Evolutionary conservation across 768 basidiomycete genomes (phyloP).

Genomic region (Naganishia randhawae): DNA sequence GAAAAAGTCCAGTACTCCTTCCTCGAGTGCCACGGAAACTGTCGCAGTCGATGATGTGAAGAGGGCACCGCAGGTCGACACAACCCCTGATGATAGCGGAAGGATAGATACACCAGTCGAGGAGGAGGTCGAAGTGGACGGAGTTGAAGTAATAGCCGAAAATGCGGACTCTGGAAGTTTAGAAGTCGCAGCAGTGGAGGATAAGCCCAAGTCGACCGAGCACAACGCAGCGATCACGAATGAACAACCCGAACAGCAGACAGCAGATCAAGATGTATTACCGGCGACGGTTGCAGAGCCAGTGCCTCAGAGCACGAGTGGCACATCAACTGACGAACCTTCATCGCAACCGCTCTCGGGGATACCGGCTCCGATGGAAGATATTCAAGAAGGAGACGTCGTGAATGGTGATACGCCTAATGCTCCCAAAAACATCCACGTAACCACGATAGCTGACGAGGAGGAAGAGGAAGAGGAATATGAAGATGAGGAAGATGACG

Average conservation of each 20-base stretch:
- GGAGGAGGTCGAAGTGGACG: not conserved
- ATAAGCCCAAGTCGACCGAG: not conserved
- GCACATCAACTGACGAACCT: not conserved
- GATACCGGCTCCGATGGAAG: not conserved
- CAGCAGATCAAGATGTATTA: not conserved
- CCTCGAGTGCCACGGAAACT: not conserved
- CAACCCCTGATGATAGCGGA: not conserved
- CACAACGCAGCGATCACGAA: not conserved
- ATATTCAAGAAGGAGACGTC: not conserved
- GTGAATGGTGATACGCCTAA: not conserved
- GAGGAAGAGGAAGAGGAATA: conserved; percentile 5
- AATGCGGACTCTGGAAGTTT: not conserved
- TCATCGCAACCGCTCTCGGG: not conserved
- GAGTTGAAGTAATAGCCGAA: not conserved
- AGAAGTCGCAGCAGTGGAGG: not conserved
- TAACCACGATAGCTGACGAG: not conserved
- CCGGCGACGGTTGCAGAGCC: not conserved
- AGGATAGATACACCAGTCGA: not conserved
- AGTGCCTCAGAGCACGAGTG: not conserved
- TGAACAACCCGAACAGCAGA: not conserved
- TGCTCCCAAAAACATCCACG: not conserved
- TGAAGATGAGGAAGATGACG: conserved; percentile 18
- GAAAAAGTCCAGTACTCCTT: conserved; percentile 5
- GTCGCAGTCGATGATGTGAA: not conserved
- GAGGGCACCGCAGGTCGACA: not conserved